These are phyloP conservation scores for Phytophthora fragariaefolia DNA, from an alignment of 352 stramenopile genomes.

Conservation along the genomic window DNA sequence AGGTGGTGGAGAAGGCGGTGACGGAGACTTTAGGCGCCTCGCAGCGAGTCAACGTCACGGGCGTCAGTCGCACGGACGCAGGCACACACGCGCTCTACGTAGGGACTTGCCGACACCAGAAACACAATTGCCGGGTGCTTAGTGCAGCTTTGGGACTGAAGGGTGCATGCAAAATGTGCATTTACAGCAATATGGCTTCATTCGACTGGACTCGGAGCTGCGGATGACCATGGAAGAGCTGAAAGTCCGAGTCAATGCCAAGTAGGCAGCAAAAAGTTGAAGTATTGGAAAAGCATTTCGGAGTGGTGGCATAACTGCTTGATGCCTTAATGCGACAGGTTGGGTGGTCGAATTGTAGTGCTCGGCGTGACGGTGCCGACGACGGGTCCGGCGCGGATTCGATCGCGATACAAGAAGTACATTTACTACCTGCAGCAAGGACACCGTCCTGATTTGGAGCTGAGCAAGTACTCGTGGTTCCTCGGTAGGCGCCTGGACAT, in stretches of 20 bases:
- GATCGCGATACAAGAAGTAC: constrained; percentile 89
- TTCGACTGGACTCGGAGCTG: constrained; percentile 57
- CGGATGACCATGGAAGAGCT: constrained; percentile 50
- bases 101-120: constrained; percentile 12
- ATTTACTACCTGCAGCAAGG: constrained; percentile 92
- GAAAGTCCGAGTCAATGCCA: constrained; percentile 59
- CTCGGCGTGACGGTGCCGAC: constrained; percentile 46
- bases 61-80: constrained; percentile 84
- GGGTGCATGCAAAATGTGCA: constrained; percentile 21
- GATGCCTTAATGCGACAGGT: constrained; percentile 23
- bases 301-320: constrained; percentile 4
- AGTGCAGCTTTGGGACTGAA: constrained; percentile 19
- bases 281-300: neutral
- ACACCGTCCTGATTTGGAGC: constrained; percentile 65
- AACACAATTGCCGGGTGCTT: neutral
- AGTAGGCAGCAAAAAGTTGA: constrained; percentile 29
- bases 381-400: constrained; percentile 62
- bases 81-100: constrained; percentile 88
- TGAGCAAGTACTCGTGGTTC: constrained; percentile 86
- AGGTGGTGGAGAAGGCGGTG: constrained; percentile 77
- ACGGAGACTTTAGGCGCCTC: constrained; percentile 50
- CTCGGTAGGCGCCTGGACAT: constrained; percentile 73
- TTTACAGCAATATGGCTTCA: constrained; percentile 84
- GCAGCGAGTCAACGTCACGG: constrained; percentile 80
- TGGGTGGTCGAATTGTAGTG: constrained; percentile 57